Evolutionary conservation across 495 filamentous ascomycete genomes (phyloP).

Genomic region (Endocarpon pusillum): DNA sequence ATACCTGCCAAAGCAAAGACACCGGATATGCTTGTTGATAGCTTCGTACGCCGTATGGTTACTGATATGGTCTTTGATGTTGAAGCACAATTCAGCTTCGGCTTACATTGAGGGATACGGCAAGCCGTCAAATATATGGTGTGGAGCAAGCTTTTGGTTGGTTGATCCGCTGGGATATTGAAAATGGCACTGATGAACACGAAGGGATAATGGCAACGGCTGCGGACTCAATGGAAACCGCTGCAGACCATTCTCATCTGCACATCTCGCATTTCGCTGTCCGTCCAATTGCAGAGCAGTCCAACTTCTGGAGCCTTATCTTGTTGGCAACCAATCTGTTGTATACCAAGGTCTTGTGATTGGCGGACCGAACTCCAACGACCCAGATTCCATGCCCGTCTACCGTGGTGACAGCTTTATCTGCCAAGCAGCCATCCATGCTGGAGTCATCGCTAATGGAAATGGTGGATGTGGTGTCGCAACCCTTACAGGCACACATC

Average conservation of each 20-base stretch:
- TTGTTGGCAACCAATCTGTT: constrained; percentile 56
- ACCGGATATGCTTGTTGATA: constrained; percentile 41
- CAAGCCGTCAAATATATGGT: constrained; percentile 46
- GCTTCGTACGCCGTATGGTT: constrained; percentile 54
- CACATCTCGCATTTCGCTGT: constrained; percentile 58
- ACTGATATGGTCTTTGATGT: constrained; percentile 48
- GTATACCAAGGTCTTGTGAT: constrained; percentile 56
- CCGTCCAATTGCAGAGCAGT: constrained; percentile 55
- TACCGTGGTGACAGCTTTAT: constrained; percentile 77
- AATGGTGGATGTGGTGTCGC: constrained; percentile 64
- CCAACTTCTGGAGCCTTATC: constrained; percentile 50
- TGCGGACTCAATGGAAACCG: constrained; percentile 67
- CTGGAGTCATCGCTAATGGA: constrained; percentile 48
- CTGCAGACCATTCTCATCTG: constrained; percentile 64
- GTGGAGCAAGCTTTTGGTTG: constrained; percentile 42
- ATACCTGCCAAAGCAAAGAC: constrained; percentile 43
- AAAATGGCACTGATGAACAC: constrained; percentile 10
- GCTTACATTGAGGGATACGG: constrained; percentile 56
- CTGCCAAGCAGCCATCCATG: constrained; percentile 66
- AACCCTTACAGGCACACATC: constrained; percentile 46
- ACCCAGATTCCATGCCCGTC: constrained; percentile 21
- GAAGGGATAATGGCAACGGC: constrained; percentile 49
- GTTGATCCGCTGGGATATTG: constrained; percentile 5
- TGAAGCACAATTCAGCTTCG: constrained; percentile 42
- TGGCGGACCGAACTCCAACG: constrained; percentile 42